A percentile compares a stretch with the other conserved stretches of the same genome.
Evolutionary conservation across 495 filamentous ascomycete genomes (phyloP).

Genomic region (Aspergillus carlsbadensis): DNA sequence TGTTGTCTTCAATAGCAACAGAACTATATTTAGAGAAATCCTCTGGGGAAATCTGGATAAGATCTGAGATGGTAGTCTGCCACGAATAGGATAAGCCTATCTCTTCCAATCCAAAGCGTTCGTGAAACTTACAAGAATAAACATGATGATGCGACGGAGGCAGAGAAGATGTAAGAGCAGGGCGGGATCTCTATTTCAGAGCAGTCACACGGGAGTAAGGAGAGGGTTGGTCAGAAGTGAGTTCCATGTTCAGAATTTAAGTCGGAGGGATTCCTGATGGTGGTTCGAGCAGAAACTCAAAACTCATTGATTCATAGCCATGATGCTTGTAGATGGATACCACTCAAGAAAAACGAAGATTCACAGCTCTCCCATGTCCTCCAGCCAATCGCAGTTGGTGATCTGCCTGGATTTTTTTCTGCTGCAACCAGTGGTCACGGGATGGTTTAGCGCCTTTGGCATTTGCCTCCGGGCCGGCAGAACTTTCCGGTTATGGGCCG

Average conservation of each 20-base stretch:
- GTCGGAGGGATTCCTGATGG: background rate
- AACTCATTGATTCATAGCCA: conserved; percentile 8
- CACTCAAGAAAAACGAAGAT: background rate
- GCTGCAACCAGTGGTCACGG: conserved; percentile 13
- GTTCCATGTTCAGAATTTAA: conserved; percentile 22
- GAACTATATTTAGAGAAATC: conserved; percentile 78
- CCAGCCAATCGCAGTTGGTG: conserved; percentile 22
- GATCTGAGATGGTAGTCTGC: conserved; percentile 75
- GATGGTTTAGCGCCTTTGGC: conserved; percentile 8
- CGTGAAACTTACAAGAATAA: conserved; percentile 47
- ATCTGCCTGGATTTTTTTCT: conserved; percentile 22
- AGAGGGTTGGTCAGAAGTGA: conserved; percentile 1
- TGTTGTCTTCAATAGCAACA: conserved; percentile 84
- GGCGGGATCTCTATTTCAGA: conserved; percentile 6
- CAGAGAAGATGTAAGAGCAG: background rate
- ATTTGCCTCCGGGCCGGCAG: conserved; percentile 23
- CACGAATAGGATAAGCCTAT: conserved; percentile 15
- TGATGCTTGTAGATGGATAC: background rate
- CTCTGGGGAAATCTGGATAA: conserved; percentile 84
- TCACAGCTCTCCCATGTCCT: background rate
- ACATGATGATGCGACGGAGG: conserved; percentile 44
- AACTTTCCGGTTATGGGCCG: conserved; percentile 15
- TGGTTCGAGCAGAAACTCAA: conserved; percentile 2
- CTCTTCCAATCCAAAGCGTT: background rate
- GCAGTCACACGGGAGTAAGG: conserved; percentile 3